A percentile compares a stretch with the other conserved stretches of the same genome.
Evolutionary conservation across 2,329 filamentous ascomycete species (phyloP).

Genomic region (Claviceps quebecensis): DNA sequence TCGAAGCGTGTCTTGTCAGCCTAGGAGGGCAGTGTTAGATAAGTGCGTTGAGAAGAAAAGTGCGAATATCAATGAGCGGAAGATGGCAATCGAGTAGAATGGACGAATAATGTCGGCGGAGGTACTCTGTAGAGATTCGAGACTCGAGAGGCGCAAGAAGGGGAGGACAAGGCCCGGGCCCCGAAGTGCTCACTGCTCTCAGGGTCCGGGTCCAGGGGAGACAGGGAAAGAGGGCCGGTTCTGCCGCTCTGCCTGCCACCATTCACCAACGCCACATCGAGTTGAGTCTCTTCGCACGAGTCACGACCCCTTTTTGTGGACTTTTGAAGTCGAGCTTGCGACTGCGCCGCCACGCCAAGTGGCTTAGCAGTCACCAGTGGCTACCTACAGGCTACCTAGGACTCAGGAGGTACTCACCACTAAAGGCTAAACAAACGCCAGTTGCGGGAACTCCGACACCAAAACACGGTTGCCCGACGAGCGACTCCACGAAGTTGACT

Average conservation of each 20-base stretch:
- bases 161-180: not conserved
- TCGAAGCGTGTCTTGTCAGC: not conserved
- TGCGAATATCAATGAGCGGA: not conserved
- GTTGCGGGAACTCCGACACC: no score
- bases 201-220: not conserved
- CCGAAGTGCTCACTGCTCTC: not conserved
- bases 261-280: no score
- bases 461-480: no score
- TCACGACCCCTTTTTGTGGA: no score
- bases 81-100: not conserved
- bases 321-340: not conserved
- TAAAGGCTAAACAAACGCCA: not conserved
- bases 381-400: no score
- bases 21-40: not conserved
- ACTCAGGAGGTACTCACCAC: not conserved
- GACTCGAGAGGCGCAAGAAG: not conserved
- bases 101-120: not conserved
- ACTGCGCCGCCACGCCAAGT: not conserved
- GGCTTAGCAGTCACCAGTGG: not conserved
- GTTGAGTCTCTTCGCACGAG: no score
- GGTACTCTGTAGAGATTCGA: no score
- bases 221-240: not conserved
- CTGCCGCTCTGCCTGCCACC: not conserved
- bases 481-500: no score
- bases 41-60: not conserved